Evolutionary conservation across 2,329 filamentous ascomycete genomes (phyloP).

Genomic region (Verticillium albo-atrum): DNA sequence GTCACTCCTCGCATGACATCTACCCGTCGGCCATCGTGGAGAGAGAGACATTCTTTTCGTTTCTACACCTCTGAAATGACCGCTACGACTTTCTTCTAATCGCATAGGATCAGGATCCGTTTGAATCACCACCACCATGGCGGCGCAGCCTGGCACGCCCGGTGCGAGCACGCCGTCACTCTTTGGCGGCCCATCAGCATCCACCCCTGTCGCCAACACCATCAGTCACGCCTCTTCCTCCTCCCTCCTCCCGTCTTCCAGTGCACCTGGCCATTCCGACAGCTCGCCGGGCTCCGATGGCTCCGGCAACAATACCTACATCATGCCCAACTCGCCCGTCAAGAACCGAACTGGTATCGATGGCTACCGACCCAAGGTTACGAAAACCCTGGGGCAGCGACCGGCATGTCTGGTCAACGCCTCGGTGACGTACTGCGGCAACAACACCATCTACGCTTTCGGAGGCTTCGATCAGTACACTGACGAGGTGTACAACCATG

Average conservation of each 20-base stretch:
- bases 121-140: not conserved
- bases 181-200: slow-evolving; percentile 1
- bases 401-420: slow-evolving; percentile 96
- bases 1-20: not conserved
- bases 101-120: slow-evolving; percentile 22
- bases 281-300: slow-evolving; percentile 46
- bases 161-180: not conserved
- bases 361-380: slow-evolving; percentile 80
- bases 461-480: slow-evolving; percentile 98
- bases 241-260: not conserved
- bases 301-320: slow-evolving; percentile 73
- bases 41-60: not conserved
- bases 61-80: not conserved
- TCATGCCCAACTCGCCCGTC: slow-evolving; percentile 82
- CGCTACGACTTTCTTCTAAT: slow-evolving; percentile 21
- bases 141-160: not conserved
- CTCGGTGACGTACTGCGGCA: slow-evolving; percentile 96
- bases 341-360: slow-evolving; percentile 63
- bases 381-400: slow-evolving; percentile 70
- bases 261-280: slow-evolving; percentile 29
- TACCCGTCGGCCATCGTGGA: not conserved
- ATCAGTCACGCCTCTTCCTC: not conserved
- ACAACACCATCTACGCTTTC: slow-evolving; percentile 97
- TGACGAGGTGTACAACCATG: slow-evolving; percentile 98
- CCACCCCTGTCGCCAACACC: not conserved